Evolutionary conservation across 2,329 filamentous ascomycete species (phyloP), one percentile per base, ranked within the genome.

Genomic region (Colletotrichum scovillei): DNA sequence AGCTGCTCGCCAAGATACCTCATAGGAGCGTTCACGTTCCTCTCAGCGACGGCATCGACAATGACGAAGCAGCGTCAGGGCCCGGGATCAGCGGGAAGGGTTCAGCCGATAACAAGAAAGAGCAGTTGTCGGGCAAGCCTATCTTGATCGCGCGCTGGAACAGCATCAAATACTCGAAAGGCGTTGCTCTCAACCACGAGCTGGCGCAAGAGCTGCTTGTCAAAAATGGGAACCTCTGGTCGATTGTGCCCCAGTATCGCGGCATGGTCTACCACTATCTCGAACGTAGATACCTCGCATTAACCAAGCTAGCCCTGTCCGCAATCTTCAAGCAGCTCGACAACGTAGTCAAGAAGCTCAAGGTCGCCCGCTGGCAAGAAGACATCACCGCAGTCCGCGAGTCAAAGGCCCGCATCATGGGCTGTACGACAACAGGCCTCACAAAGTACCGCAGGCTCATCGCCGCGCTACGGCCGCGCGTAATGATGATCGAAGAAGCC

Each of bases 401-500:
- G 1, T 78, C 82, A 19, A 60, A 76, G 0, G 80, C 88, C 19
- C 82, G 88, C 26, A 86, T 94, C 28, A 82, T 96, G 4, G 88
- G 89, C 42, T 89, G 89, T 63, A 97, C 95, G 0, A 95, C 93
- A 0, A 97, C 95, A 0, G 94, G 94, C 1, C 80, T 97, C 9
- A 92, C 92, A 81, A 97, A 97, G 77, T 96, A 97, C 74, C 90
- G 94, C 4, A 89, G 88, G 1, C 85, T 96, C 2, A 85, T 97
- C 26, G 86, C 91, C 0, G 89, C 89, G 2, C 79, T 96, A 5
- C 85, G 88, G 32, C 93, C 94, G 0, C 89, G 86, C 28, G 86
- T 94, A 4, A 86, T 96, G 16, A 83, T 97, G 49, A 91, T 97
- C 62, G 93, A 97, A 84, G 93, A 97, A 82, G 93, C 93, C 0